Evolutionary conservation across 1,284 basidiomycete genomes (phyloP).

Genomic region (Ustilago lituana): DNA sequence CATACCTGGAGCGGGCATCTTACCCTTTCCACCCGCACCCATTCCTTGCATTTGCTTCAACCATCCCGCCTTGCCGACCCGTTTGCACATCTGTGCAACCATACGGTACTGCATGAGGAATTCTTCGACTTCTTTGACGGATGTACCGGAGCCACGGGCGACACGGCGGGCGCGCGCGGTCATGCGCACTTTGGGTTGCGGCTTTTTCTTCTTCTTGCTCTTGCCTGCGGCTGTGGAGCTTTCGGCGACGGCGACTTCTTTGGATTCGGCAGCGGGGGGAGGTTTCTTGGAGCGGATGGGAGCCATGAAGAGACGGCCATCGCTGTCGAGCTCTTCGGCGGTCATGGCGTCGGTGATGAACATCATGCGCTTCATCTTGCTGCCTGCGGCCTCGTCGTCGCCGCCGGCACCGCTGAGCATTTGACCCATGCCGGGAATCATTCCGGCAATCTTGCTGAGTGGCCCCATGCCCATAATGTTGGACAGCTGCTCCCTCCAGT

Average conservation of each 20-base stretch:
- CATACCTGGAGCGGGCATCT: constrained; percentile 52
- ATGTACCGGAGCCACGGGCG: constrained; percentile 93
- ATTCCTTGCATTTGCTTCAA: constrained; percentile 56
- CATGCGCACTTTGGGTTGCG: constrained; percentile 56
- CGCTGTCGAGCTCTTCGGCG: constrained; percentile 90
- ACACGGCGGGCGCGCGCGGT: constrained; percentile 75
- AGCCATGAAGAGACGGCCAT: constrained; percentile 72
- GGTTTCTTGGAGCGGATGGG: constrained; percentile 48
- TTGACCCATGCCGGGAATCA: constrained; percentile 96
- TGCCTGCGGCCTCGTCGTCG: constrained; percentile 88
- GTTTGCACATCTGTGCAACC: constrained; percentile 74
- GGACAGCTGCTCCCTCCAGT: constrained; percentile 96
- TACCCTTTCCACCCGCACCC: constrained; percentile 45
- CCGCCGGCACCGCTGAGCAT: constrained; percentile 72
- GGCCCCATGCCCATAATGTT: constrained; percentile 99
- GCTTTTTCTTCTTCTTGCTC: constrained; percentile 52
- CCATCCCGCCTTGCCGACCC: constrained; percentile 89
- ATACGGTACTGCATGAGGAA: constrained; percentile 74
- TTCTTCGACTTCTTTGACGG: constrained; percentile 95
- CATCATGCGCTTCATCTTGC: constrained; percentile 92
- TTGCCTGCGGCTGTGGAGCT: constrained; percentile 39
- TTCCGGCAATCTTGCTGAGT: constrained; percentile 95
- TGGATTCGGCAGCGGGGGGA: constrained; percentile 15
- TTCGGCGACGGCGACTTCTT: constrained; percentile 35
- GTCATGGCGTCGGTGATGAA: constrained; percentile 99